Conservation (phyloP, 1,139 yeast genomes). For the Sugiyamaella japonica region DNA sequence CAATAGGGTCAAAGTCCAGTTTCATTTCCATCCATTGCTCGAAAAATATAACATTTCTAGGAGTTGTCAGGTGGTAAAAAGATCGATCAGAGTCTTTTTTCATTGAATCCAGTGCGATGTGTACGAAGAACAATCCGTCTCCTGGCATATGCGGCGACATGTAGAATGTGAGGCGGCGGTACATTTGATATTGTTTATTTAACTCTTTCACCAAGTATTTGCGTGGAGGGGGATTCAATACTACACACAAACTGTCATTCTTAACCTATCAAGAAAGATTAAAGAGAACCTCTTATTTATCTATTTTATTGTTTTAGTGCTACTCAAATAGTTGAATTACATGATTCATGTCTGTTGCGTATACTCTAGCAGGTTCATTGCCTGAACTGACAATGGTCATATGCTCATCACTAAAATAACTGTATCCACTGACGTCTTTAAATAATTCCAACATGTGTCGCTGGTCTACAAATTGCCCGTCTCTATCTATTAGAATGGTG, state of each 20-base stretch:
- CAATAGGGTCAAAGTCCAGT: constrained; percentile 39
- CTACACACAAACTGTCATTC: too few relatives aligned
- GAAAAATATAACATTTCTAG: constrained; percentile 36
- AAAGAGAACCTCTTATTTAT: too few relatives aligned
- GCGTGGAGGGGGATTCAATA: too few relatives aligned
- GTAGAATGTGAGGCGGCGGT: too few relatives aligned
- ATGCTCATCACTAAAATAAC: constrained; percentile 3
- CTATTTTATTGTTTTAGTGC: too few relatives aligned
- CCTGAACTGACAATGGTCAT: constrained; percentile 6
- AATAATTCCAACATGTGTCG: neutral
- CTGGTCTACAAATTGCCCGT: constrained; percentile 10
- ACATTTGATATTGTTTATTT: too few relatives aligned
- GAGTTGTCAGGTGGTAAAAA: constrained; percentile 38
- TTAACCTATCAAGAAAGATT: too few relatives aligned
- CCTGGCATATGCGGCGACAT: too few relatives aligned
- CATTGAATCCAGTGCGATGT: neutral
- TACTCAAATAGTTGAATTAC: constrained; percentile 12
- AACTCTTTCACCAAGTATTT: too few relatives aligned
- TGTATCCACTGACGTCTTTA: neutral
- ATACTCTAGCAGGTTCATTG: constrained; percentile 9
- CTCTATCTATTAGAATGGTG: constrained; percentile 32
- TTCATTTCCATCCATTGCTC: constrained; percentile 41
- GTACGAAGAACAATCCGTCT: too few relatives aligned
- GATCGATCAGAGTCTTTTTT: constrained; percentile 42
- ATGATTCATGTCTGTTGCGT: constrained; percentile 10